Evolutionary conservation across 768 basidiomycete species (phyloP), one percentile per base, ranked within the genome.

Genomic region (Lactarius quietus): DNA sequence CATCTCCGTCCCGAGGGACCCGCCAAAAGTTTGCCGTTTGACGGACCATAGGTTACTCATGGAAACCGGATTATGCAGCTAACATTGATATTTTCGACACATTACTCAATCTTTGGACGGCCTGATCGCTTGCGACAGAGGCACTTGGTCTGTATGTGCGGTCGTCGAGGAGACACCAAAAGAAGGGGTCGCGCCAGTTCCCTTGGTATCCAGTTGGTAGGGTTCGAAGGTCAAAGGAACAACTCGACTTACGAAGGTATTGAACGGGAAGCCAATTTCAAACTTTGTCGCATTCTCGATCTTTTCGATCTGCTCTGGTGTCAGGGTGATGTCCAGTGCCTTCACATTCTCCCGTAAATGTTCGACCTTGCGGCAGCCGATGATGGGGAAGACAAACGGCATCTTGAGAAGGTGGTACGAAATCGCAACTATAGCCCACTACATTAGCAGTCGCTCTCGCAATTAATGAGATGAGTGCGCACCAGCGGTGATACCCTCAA

Each of bases 371-470:
- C 82, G 76, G 0, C 82, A 80, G 5, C 83, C 83, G 31, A 84
- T 72, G 63, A 84, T 76, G 0, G 82, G 82, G 73, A 84, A 84
- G 23, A 48, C 45, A 45, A 77, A 83, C 0, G 81, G 79, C 6
- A 80, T 76, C 71, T 85, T 86, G 51, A 84, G 81, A 74, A 85
- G 74, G 14, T 85, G 73, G 64, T 45, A 85, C 17, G 83, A 82
- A 64, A 86, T 81, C 9, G 83, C 82, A 4, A 84, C 82, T 81
- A 28, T 23, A n/a, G n/a, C 45, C 10, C n/a, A 12, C 23, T 12
- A 23, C 45, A 23, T 52, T 56, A 48, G 23, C 15, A 38, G 10
- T 41, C 10, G 3, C 57, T 60, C 26, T 45, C 23, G 12, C 53
- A 17, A 45, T 6, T 7, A 31, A 3, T 29, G 56, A 48, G 12